These are phyloP conservation scores for Coniochaeta ligniaria DNA, from an alignment of 2,329 filamentous ascomycete genomes.

Conservation along the genomic window DNA sequence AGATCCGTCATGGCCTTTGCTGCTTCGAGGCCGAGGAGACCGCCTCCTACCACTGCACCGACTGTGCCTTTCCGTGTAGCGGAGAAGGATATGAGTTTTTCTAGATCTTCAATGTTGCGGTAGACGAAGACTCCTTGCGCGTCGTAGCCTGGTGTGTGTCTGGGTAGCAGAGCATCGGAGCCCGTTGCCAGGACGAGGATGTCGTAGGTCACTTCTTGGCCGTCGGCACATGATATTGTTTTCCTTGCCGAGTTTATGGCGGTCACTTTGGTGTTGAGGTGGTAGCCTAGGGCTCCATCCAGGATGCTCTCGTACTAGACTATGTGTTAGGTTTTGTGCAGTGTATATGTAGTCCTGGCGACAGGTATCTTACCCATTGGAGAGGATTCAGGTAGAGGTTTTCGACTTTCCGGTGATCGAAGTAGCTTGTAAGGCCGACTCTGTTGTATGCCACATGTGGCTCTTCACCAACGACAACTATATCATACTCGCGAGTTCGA, in stretches of 20 bases:
- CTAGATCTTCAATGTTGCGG: constrained; percentile 74
- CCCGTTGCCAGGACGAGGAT: constrained; percentile 79
- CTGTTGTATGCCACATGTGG: constrained; percentile 85
- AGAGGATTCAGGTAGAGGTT: constrained; percentile 77
- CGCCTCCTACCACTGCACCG: constrained; percentile 76
- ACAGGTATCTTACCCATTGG: background rate
- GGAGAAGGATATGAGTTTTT: constrained; percentile 69
- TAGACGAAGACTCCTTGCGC: constrained; percentile 85
- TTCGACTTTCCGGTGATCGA: constrained; percentile 77
- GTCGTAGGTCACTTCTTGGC: constrained; percentile 66
- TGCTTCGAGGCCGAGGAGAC: constrained; percentile 78
- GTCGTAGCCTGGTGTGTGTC: constrained; percentile 67
- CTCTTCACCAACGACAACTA: constrained; percentile 84
- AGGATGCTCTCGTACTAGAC: constrained; percentile 58
- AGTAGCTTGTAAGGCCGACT: constrained; percentile 83
- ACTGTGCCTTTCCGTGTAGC: constrained; percentile 57
- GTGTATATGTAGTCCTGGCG: constrained; percentile 1
- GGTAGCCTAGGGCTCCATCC: constrained; percentile 62
- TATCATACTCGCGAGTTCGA: constrained; percentile 66
- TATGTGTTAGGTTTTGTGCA: background rate
- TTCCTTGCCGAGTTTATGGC: constrained; percentile 58
- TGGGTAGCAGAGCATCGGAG: constrained; percentile 70
- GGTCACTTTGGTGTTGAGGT: constrained; percentile 67
- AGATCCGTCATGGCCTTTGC: constrained; percentile 90
- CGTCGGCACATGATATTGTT: constrained; percentile 62